Percentiles rank a stretch among this genome's conserved stretches.
phyloP scores from a whole-genome alignment of 2,329 filamentous ascomycete species.

The Cordyceps militaris region DNA sequence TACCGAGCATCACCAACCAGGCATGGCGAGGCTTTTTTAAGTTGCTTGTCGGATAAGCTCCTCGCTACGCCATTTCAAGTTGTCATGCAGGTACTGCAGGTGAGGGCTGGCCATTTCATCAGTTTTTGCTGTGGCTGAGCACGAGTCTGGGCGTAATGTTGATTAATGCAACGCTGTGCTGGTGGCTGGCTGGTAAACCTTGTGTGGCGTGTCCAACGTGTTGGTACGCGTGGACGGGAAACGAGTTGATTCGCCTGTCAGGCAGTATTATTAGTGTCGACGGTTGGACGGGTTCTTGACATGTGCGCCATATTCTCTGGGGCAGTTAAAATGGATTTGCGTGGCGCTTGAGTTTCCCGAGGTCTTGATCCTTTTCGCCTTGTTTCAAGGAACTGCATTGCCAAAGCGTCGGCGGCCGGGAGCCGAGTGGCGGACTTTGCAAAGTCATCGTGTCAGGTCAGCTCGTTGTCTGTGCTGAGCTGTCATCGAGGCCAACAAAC shows the following conservation, averaged over 20 bases:
- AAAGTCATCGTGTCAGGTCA: not conserved
- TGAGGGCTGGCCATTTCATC: not conserved
- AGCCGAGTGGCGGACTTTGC: not conserved
- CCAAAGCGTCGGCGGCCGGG: not conserved
- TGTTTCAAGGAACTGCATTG: not conserved
- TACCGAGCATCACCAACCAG: not conserved
- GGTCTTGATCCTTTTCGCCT: not conserved
- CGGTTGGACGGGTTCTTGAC: not conserved
- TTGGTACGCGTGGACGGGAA: not conserved
- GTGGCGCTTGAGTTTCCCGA: not conserved
- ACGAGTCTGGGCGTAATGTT: too few species aligned
- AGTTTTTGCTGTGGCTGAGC: not conserved
- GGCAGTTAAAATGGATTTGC: not conserved
- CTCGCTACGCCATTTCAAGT: not conserved
- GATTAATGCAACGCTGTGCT: not conserved
- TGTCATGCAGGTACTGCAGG: too few species aligned
- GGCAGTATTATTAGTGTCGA: not conserved
- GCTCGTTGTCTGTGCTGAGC: constrained; percentile 2
- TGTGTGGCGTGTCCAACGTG: not conserved
- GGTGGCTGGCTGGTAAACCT: not conserved
- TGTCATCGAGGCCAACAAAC: not conserved
- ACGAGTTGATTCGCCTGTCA: not conserved
- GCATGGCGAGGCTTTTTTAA: not conserved
- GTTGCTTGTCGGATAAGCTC: not conserved
- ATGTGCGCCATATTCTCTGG: not conserved